Conservation (phyloP, 768 basidiomycete genomes). For the Amanita molliuscula region DNA sequence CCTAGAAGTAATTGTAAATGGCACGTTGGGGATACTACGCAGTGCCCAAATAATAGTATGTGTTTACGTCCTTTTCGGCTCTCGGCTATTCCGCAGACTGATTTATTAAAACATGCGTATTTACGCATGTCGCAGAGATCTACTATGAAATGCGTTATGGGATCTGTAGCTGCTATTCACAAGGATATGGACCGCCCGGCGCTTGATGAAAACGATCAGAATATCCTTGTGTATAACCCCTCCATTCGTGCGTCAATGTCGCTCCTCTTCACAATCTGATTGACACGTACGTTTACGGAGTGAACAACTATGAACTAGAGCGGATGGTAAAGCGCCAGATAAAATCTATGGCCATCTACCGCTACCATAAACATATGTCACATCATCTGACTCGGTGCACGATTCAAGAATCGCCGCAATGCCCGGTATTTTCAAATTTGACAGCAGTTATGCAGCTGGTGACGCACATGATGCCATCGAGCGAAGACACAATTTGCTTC, state of each 20-base stretch:
- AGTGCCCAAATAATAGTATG: slow-evolving; percentile 48
- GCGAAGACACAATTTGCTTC: too few relatives aligned
- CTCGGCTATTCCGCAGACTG: too few relatives aligned
- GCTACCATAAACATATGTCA: too few relatives aligned
- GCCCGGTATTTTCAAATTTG: too few relatives aligned
- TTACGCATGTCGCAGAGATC: slow-evolving; percentile 6
- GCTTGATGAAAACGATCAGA: slow-evolving; percentile 48
- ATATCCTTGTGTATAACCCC: slow-evolving; percentile 44
- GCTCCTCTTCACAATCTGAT: background rate
- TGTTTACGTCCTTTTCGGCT: slow-evolving; percentile 4
- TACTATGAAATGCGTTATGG: slow-evolving; percentile 56
- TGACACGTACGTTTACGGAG: slow-evolving; percentile 15
- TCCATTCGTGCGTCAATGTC: slow-evolving; percentile 28
- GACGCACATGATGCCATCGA: too few relatives aligned
- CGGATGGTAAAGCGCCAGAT: too few relatives aligned
- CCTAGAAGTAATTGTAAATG: slow-evolving; percentile 58
- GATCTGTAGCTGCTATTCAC: slow-evolving; percentile 25
- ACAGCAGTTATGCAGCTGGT: too few relatives aligned
- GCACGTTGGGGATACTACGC: slow-evolving; percentile 54
- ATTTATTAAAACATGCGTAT: too few relatives aligned
- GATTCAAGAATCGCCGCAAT: too few relatives aligned
- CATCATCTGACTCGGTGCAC: too few relatives aligned
- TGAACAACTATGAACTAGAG: too few relatives aligned
- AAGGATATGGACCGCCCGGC: slow-evolving; percentile 21
- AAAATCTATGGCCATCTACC: too few relatives aligned